Evolutionary conservation across 2,329 filamentous ascomycete genomes (phyloP), one percentile per base, ranked within the genome.

Genomic region (Cercospora citrullina): DNA sequence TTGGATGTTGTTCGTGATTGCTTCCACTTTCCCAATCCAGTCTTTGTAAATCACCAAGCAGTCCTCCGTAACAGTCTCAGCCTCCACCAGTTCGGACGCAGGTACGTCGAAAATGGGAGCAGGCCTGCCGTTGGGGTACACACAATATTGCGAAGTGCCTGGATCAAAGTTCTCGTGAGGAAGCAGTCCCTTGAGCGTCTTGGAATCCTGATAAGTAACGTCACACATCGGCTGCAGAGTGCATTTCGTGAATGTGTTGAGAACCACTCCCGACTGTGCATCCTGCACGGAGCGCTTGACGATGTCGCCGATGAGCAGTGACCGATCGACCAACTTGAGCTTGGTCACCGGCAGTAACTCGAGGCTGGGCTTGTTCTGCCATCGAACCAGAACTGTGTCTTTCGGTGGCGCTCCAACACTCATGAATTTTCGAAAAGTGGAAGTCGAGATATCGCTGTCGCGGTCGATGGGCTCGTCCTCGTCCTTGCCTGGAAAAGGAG

Each of bases 11-110:
- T 84, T 81, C 31, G 81, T 79, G 55, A 85, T 79, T 2, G 82
- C 79, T 61, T 84, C 80, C 4, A 89, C 81, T 10, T 82, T 77
- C 1, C 87, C 87, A 4, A 89, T 74, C 84, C 86, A 88, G 70
- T 85, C 81, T 18, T 83, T 79, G 73, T 84, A 86, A 12, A 87
- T 79, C 23, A 88, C 79, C 33, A 85, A 79, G 63, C 86, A 84
- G 4, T 84, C 85, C 68, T 84, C 82, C 5, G 79, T 74, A 69
- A 82, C 84, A 77, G 67, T 62, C 18, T 75, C 74, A 9, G 72
- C 70, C 18, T 73, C 72, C 31, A 69, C 64, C 10, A 80, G 63
- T 64, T 79, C 78, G 3, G 68, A 71, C 1, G 75, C 74, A n/a
- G 77, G 75, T 4, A 80, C 67, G 31, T 76, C 72, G 4, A 69